Base-by-base conservation (phyloP, 768 basidiomycete species). In the Phaeotremella fagi region DNA sequence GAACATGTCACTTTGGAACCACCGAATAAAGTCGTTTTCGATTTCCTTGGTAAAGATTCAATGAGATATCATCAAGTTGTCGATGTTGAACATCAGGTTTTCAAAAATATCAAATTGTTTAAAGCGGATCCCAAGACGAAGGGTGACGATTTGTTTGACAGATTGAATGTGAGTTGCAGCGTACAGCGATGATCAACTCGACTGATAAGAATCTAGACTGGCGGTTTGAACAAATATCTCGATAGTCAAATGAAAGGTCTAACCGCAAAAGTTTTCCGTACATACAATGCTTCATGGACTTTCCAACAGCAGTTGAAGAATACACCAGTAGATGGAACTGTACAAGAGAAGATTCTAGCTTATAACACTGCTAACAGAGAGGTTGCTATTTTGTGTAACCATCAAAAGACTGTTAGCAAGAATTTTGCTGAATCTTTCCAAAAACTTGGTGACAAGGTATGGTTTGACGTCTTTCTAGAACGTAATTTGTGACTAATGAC, bases 211-310 rank as follows among this genome's bases (percentile, higher is more conserved):
- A 35, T 0, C n/a, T 18, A 12, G 38, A 41, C 38, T 6, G 18
- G 12, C 38, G 38, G 12, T 12, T 77, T 99, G 54, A 99, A 99
- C 78, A 92, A 91, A 72, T 90, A 98, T 74, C 80, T 99, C 55
- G 83, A 82, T 41, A 82, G 81, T 25, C 90, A 94, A 74, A 99
- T 98, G 95, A 88, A 91, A 57, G 95, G 95, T 16, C 81, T 99
- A 24, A 94, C 95, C 0, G 95, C 95, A 53, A 99, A 99, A 74
- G 95, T 99, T 24, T 99, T 99, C 80, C 94, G 95, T 90, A 99
- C 95, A 47, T 99, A 88, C 78, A 99, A 99, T 68, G 95, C 95
- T 22, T 98, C 95, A 23, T 84, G 83, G 71, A 95, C 94, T 1
- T 95, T 98, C 79, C 90, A 98, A 71, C 80, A 87, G 41, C 84